Percentiles rank a stretch among this genome's conserved stretches.
phyloP scores from a whole-genome alignment of 352 stramenopile genomes.

The Poterioochromonas sp. region DNA sequence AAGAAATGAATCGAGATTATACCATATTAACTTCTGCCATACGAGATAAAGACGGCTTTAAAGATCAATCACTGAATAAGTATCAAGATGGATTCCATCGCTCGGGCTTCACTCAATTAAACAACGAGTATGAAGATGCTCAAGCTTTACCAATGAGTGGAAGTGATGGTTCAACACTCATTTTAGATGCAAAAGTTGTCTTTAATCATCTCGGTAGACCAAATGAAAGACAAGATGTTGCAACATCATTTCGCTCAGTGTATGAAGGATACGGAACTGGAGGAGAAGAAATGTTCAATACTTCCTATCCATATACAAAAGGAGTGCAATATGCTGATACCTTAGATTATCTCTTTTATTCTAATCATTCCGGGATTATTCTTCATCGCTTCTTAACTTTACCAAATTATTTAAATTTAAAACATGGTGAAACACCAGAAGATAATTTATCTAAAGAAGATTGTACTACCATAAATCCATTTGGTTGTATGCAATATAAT shows the following conservation, averaged over 20 bases:
- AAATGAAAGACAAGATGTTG: constrained; percentile 49
- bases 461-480: background rate
- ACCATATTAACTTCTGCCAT: background rate
- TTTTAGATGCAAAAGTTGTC: constrained; percentile 37
- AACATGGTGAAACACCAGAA: constrained; percentile 2
- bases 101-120: background rate
- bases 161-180: constrained; percentile 38
- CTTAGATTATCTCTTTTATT: constrained; percentile 73
- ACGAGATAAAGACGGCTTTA: background rate
- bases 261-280: constrained; percentile 44
- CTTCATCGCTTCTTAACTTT: constrained; percentile 49
- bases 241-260: constrained; percentile 57
- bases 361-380: constrained; percentile 35
- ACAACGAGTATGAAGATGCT: background rate
- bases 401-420: constrained; percentile 36
- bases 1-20: constrained; percentile 12
- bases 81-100: background rate
- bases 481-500: background rate
- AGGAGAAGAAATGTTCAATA: constrained; percentile 60
- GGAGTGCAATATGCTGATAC: constrained; percentile 53
- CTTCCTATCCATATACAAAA: constrained; percentile 36
- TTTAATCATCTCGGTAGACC: constrained; percentile 20
- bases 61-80: background rate
- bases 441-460: background rate
- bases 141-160: background rate